Conservation (phyloP, 305 asterid genomes). For the Andrographis paniculata region DNA sequence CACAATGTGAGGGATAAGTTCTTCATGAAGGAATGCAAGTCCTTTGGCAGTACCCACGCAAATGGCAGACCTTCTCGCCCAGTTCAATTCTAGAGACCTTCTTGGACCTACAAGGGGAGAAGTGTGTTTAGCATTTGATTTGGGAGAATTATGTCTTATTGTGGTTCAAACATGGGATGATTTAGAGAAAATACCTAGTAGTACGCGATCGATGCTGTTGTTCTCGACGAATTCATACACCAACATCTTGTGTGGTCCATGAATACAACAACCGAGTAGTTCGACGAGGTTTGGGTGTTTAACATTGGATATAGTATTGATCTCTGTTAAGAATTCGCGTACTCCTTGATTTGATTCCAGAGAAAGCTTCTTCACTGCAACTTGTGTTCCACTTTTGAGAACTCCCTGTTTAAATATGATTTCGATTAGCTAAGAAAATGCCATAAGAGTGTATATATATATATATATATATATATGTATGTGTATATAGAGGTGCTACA, state of each 20-base stretch:
- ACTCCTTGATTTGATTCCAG: slow-evolving; percentile 52
- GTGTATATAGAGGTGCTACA: no score
- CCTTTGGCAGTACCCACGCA: slow-evolving; percentile 57
- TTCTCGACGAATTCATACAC: slow-evolving; percentile 57
- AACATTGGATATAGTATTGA: slow-evolving; percentile 51
- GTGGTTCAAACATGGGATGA: slow-evolving; percentile 9
- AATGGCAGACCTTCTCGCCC: slow-evolving; percentile 48
- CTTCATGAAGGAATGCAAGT: slow-evolving; percentile 61
- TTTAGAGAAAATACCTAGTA: slow-evolving; percentile 34
- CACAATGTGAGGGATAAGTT: slow-evolving; percentile 45
- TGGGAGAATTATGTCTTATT: not conserved
- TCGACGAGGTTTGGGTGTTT: slow-evolving; percentile 63
- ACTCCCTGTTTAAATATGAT: slow-evolving; percentile 39
- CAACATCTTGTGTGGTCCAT: slow-evolving; percentile 41
- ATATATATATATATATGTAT: no score
- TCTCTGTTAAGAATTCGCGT: slow-evolving; percentile 54
- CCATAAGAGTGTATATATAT: no score
- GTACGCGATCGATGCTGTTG: slow-evolving; percentile 47
- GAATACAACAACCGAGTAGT: slow-evolving; percentile 56
- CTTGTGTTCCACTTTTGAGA: slow-evolving; percentile 32
- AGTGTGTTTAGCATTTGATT: not conserved
- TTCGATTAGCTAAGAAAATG: slow-evolving; percentile 9
- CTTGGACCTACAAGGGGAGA: slow-evolving; percentile 29
- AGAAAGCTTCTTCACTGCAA: slow-evolving; percentile 59
- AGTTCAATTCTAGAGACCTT: slow-evolving; percentile 31